These are phyloP conservation scores for Mycoemilia scoparia DNA, from an alignment of 192 early-diverging fungal genomes.

Conservation along the genomic window DNA sequence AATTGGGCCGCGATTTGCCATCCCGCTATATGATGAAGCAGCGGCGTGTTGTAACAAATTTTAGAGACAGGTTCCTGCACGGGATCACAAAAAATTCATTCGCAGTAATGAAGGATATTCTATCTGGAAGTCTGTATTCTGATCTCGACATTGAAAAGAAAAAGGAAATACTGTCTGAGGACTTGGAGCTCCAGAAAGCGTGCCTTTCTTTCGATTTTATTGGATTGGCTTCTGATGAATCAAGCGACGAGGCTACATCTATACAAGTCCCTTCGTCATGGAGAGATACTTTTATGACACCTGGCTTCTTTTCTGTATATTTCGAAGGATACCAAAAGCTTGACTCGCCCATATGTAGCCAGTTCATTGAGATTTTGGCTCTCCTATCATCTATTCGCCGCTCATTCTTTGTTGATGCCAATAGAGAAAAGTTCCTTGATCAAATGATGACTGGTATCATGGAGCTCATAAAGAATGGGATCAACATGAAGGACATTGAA, in stretches of 20 bases:
- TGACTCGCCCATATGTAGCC: constrained; percentile 31
- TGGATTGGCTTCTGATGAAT: constrained; percentile 56
- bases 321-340: constrained; percentile 48
- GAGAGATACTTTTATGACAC: constrained; percentile 54
- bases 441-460: constrained; percentile 48
- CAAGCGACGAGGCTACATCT: constrained; percentile 53
- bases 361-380: constrained; percentile 66
- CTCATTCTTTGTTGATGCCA: constrained; percentile 66
- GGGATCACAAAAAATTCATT: constrained; percentile 32
- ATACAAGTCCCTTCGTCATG: constrained; percentile 62
- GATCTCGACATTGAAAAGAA: constrained; percentile 17
- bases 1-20: constrained; percentile 49
- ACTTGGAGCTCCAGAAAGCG: constrained; percentile 38
- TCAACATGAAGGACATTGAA: constrained; percentile 48
- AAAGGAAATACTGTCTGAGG: constrained; percentile 22
- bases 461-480: constrained; percentile 38
- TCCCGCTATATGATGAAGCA: constrained; percentile 42
- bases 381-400: constrained; percentile 63
- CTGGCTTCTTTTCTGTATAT: constrained; percentile 46
- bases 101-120: constrained; percentile 12
- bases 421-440: constrained; percentile 45
- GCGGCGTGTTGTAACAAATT: constrained; percentile 42
- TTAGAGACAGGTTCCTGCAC: constrained; percentile 39
- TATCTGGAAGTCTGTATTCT: constrained; percentile 4
- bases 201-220: constrained; percentile 73